phyloP scores from a whole-genome alignment of 2,329 filamentous ascomycete genomes.

The Ophiocordyceps camponoti-rufipedis region DNA sequence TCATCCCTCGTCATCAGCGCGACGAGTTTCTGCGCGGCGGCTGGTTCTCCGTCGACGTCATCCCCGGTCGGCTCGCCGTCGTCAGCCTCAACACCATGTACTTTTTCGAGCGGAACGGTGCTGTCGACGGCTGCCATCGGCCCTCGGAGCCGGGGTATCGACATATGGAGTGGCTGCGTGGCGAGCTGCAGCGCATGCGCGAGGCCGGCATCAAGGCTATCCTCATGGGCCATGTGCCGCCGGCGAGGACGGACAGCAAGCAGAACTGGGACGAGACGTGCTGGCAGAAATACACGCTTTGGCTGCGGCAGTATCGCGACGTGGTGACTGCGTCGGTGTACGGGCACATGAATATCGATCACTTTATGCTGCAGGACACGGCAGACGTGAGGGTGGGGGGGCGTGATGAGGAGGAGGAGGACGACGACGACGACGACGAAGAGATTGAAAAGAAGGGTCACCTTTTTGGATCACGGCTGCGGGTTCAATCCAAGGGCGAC shows the following conservation, averaged over 20 bases:
- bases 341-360: constrained; percentile 97
- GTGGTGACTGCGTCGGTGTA: constrained; percentile 65
- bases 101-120: constrained; percentile 85
- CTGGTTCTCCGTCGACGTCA: constrained; percentile 88
- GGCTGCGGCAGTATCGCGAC: constrained; percentile 80
- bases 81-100: constrained; percentile 94
- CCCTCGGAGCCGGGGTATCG: constrained; percentile 76
- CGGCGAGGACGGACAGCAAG: constrained; percentile 71
- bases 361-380: constrained; percentile 84
- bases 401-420: not conserved
- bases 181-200: constrained; percentile 72
- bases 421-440: constrained; percentile 7
- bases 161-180: constrained; percentile 88
- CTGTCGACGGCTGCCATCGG: constrained; percentile 72
- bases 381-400: constrained; percentile 45
- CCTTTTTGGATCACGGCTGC: constrained; percentile 30
- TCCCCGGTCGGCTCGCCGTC: constrained; percentile 68
- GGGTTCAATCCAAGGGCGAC: constrained; percentile 39
- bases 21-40: constrained; percentile 85
- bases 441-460: not conserved
- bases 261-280: constrained; percentile 89
- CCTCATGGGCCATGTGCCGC: constrained; percentile 83
- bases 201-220: constrained; percentile 84
- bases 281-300: constrained; percentile 94
- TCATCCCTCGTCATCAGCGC: constrained; percentile 82